Conservation (phyloP, 2,329 filamentous ascomycete species). For the Dryadomyces quercus-mongolicae region DNA sequence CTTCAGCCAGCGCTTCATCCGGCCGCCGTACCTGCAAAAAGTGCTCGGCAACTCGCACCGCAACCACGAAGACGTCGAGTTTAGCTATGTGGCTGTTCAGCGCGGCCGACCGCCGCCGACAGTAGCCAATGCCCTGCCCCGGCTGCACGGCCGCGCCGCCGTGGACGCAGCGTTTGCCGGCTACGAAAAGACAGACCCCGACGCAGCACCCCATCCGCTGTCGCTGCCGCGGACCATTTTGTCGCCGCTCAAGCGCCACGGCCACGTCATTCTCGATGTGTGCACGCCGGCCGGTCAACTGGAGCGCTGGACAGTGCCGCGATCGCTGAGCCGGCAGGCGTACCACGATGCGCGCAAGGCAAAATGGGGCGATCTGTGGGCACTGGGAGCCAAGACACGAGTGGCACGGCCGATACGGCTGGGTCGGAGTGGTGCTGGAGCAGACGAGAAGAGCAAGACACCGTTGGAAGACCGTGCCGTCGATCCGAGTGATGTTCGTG, state of each 20-base stretch:
- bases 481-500: not conserved
- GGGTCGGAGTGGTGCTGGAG: not conserved
- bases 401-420: constrained; percentile 48
- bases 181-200: constrained; percentile 37
- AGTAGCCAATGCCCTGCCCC: constrained; percentile 10
- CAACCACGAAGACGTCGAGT: constrained; percentile 85
- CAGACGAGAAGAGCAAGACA: too few species aligned
- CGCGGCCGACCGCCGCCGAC: constrained; percentile 17
- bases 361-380: constrained; percentile 90
- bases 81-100: constrained; percentile 78
- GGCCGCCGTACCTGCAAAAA: constrained; percentile 69
- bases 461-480: not conserved
- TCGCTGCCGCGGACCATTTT: constrained; percentile 68
- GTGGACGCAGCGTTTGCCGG: constrained; percentile 64
- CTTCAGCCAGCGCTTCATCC: constrained; percentile 79
- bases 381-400: constrained; percentile 82
- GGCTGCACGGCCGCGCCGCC: constrained; percentile 38
- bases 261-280: constrained; percentile 80
- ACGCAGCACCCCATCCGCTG: constrained; percentile 39
- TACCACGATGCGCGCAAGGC: constrained; percentile 90
- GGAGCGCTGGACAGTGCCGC: constrained; percentile 88
- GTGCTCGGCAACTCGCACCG: constrained; percentile 55
- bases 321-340: constrained; percentile 65
- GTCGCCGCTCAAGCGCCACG: constrained; percentile 72
- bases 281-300: constrained; percentile 78